These are phyloP conservation scores for Heterobasidion parviporum DNA, from an alignment of 1,284 basidiomycete genomes.

Conservation along the genomic window DNA sequence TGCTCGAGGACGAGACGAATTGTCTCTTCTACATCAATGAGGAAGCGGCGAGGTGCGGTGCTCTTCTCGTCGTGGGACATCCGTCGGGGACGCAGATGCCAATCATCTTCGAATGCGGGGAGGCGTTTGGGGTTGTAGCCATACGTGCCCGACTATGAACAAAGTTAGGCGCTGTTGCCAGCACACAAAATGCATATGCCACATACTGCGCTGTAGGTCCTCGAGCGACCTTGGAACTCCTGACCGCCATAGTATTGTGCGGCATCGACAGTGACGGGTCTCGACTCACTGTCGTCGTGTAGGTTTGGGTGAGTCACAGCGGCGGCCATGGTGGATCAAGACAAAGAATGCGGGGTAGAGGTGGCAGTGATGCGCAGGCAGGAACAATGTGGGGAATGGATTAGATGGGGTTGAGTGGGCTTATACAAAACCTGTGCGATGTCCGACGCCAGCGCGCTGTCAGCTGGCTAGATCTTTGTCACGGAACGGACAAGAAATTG, in stretches of 20 bases:
- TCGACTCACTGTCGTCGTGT: slow-evolving; percentile 49
- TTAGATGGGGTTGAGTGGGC: neutral
- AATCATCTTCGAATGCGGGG: slow-evolving; percentile 70
- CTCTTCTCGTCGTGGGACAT: slow-evolving; percentile 83
- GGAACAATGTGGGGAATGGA: neutral
- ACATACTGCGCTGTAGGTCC: slow-evolving; percentile 79
- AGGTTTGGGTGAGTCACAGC: slow-evolving; percentile 51
- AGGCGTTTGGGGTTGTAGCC: slow-evolving; percentile 53
- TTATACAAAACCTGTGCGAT: neutral
- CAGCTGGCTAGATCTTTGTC: neutral
- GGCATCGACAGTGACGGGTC: slow-evolving; percentile 59
- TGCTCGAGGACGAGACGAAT: slow-evolving; percentile 95
- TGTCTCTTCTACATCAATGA: slow-evolving; percentile 99
- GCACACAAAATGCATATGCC: slow-evolving; percentile 13
- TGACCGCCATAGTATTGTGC: slow-evolving; percentile 77
- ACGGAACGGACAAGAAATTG: neutral
- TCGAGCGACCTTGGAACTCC: slow-evolving; percentile 67
- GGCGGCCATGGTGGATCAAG: slow-evolving; percentile 23
- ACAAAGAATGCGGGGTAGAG: neutral
- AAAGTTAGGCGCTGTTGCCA: slow-evolving; percentile 10
- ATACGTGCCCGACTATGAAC: slow-evolving; percentile 12
- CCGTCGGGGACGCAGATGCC: slow-evolving; percentile 61
- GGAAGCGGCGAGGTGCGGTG: slow-evolving; percentile 73
- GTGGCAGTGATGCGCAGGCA: neutral
- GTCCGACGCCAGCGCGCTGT: neutral